Evolutionary conservation across 2,329 filamentous ascomycete genomes (phyloP), one percentile per base, ranked within the genome.

Genomic region (Pezicula carpinea): DNA sequence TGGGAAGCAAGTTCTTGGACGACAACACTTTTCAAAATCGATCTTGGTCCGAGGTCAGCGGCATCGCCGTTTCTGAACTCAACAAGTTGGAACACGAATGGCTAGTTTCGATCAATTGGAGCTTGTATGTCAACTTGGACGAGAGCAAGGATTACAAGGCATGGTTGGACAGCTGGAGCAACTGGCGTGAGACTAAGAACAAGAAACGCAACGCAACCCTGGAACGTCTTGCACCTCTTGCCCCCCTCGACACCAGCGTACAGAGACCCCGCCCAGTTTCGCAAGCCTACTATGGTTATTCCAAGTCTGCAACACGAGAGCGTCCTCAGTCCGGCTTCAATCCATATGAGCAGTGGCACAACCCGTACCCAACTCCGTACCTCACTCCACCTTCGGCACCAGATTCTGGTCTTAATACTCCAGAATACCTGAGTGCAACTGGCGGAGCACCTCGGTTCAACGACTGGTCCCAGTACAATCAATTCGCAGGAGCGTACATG

Each of bases 21-120:
- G 84, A 89, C 68, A 88, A 88, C 65, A 88, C 84, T 29, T 88
- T 88, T 71, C 84, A 87, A 71, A 88, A 88, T 67, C 79, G 83
- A 52, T 88, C 84, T 3, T 88, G 84, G 84, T 80, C 84, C 8
- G 85, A 89, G 62, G 84, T 89, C 44, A 88, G 83, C 65, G 82
- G 82, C 56, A 87, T 89, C 56, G 71, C 79, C 39, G 83, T 88
- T 35, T 64, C 71, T 5, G 83, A 87, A 59, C 69, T 89, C 54
- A 88, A 88, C 63, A 69, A 69, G 43, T 72, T 87, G 64, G 84
- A 89, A 65, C 71, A 79, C 56, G 77, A 85, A 48, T 89, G 84
- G 84, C 71, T 88, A 38, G 70, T 76, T 26, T 77, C 77, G 17
- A 85, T 87, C 56, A 73, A 78, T 48, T 88, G 81, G 75, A 77